phyloP scores from a whole-genome alignment of 148 eudicot genomes.

The Polygonum aviculare region DNA sequence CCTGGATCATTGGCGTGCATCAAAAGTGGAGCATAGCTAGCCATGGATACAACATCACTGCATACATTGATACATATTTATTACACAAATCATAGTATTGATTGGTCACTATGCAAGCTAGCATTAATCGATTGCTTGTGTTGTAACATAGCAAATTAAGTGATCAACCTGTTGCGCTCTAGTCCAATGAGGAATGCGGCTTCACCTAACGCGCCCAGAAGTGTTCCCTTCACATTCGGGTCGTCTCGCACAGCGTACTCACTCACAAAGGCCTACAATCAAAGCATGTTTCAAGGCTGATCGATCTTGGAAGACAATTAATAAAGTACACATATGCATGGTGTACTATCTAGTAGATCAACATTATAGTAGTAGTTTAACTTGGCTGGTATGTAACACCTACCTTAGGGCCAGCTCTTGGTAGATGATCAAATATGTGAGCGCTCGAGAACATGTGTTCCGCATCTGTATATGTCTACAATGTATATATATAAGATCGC shows the following conservation, averaged over 20 bases:
- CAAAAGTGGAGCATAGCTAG: too few species aligned
- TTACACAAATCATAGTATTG: too few species aligned
- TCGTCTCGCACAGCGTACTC: slow-evolving; percentile 59
- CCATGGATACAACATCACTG: too few species aligned
- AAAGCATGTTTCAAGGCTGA: too few species aligned
- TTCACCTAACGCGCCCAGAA: slow-evolving; percentile 63
- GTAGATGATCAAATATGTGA: slow-evolving; percentile 29
- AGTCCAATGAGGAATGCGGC: slow-evolving; percentile 77
- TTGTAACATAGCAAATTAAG: background rate
- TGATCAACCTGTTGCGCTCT: slow-evolving; percentile 43
- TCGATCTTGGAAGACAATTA: too few species aligned
- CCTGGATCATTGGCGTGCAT: too few species aligned
- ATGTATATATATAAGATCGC: background rate
- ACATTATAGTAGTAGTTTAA: background rate
- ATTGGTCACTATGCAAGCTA: too few species aligned
- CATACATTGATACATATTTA: too few species aligned
- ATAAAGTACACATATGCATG: too few species aligned
- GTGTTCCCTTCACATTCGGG: slow-evolving; percentile 28
- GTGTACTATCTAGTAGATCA: too few species aligned
- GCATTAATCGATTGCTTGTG: too few species aligned
- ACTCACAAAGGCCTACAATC: slow-evolving; percentile 62
- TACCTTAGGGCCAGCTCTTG: slow-evolving; percentile 51
- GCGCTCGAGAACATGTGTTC: slow-evolving; percentile 32
- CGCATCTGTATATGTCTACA: slow-evolving; percentile 28
- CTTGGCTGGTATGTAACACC: background rate